Evolutionary conservation across 129 eudicot species (phyloP).

Genomic region (Centrapalus pauciflorus): DNA sequence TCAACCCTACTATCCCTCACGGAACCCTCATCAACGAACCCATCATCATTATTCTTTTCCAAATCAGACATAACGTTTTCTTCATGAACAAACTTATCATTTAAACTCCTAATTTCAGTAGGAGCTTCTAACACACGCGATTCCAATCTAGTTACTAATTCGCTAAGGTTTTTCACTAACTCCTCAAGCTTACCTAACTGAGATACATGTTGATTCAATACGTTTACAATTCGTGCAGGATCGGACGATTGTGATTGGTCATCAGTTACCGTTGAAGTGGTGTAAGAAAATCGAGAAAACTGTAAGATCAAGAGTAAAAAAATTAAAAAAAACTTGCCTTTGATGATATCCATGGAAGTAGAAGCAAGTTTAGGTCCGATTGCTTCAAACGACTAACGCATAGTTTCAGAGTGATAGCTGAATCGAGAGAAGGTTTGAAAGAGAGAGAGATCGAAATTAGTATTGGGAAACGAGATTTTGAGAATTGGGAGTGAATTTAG

Average conservation of each 20-base stretch:
- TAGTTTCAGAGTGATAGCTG: conserved; percentile 7
- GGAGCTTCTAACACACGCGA: conserved; percentile 24
- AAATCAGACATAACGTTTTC: neutral
- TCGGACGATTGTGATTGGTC: conserved; percentile 9
- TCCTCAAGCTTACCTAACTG: conserved; percentile 76
- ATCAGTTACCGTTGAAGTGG: conserved; percentile 21
- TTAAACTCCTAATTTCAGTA: neutral
- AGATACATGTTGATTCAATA: conserved; percentile 41
- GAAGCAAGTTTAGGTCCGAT: neutral
- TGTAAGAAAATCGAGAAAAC: conserved; percentile 14
- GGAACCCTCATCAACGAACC: conserved; percentile 16
- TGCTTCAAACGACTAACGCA: conserved; percentile 11
- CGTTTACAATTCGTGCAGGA: conserved; percentile 16
- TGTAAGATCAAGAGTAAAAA: conserved; percentile 32
- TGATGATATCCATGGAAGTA: conserved; percentile 33
- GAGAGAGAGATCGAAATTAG: neutral
- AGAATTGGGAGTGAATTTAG: conserved; percentile 13
- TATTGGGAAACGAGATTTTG: neutral
- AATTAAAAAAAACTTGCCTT: conserved; percentile 52
- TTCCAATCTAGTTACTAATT: conserved; percentile 70
- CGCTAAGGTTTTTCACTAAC: conserved; percentile 53
- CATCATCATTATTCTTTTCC: conserved; percentile 1
- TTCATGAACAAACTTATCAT: conserved; percentile 5
- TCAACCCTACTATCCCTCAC: conserved; percentile 26
- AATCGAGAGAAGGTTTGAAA: neutral